Conservation (phyloP, 768 basidiomycete species). For the Kwoniella sp. region DNA sequence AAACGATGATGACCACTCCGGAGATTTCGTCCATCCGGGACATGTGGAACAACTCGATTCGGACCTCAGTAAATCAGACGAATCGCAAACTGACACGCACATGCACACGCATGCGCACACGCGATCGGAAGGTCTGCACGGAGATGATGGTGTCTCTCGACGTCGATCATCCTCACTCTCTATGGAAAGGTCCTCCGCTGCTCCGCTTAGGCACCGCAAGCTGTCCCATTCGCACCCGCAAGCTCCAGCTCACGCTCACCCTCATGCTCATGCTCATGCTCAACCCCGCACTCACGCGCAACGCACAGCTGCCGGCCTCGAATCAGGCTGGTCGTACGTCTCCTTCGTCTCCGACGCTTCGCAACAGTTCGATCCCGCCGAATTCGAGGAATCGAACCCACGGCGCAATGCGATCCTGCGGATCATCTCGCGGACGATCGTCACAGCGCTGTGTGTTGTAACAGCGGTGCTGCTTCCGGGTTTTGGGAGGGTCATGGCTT, state of each 20-base stretch:
- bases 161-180: conserved; percentile 1
- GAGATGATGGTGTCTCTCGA: not conserved
- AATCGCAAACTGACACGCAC: not conserved
- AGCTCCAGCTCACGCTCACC: not conserved
- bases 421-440: conserved; percentile 64
- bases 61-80: conserved; percentile 7
- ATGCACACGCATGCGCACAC: not conserved
- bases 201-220: not conserved
- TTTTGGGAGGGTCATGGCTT: conserved; percentile 76
- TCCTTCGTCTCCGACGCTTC: not conserved
- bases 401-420: conserved; percentile 33
- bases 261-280: not conserved
- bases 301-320: not conserved
- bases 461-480: conserved; percentile 77
- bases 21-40: not conserved
- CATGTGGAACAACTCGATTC: conserved; percentile 11
- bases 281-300: not conserved
- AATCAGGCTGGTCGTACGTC: conserved; percentile 1
- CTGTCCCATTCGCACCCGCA: not conserved
- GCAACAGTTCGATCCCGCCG: not conserved
- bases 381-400: not conserved
- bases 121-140: not conserved
- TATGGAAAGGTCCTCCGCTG: not conserved
- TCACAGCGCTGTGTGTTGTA: conserved; percentile 66
- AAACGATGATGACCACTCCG: not conserved